phyloP scores from a whole-genome alignment of 1,284 basidiomycete species.

The Apiotrichum sp. region DNA sequence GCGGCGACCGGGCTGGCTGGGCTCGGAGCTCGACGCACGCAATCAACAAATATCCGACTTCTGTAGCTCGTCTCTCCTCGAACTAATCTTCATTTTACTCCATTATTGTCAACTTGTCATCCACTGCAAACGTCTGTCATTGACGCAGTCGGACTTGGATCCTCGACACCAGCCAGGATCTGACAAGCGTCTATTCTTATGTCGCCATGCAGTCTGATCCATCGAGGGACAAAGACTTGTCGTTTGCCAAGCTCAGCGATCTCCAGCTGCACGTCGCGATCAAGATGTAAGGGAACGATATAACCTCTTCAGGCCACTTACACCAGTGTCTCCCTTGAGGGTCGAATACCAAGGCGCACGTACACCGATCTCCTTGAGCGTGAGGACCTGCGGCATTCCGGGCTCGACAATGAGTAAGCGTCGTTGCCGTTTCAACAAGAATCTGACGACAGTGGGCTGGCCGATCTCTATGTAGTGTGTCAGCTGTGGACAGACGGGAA shows the following conservation, averaged over 20 bases:
- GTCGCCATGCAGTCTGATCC: constrained; percentile 27
- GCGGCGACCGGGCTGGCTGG: no score
- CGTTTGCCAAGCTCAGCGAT: constrained; percentile 80
- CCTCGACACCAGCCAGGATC: no score
- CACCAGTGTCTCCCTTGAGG: constrained; percentile 73
- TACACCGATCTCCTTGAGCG: constrained; percentile 70
- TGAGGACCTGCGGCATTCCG: constrained; percentile 70
- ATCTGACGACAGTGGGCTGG: constrained; percentile 56
- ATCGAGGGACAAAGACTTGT: constrained; percentile 59
- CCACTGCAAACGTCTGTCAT: no score
- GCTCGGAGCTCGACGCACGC: no score
- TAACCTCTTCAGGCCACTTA: constrained; percentile 47
- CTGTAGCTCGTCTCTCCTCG: no score
- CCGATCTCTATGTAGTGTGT: constrained; percentile 87
- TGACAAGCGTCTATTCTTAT: no score
- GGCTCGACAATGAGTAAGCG: constrained; percentile 67
- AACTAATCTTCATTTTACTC: no score
- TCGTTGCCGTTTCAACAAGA: constrained; percentile 58
- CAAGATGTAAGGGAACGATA: constrained; percentile 60
- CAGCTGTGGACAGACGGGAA: constrained; percentile 90
- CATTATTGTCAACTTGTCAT: no score
- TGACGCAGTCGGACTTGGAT: no score
- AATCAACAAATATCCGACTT: no score
- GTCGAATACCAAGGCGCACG: constrained; percentile 58
- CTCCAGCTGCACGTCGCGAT: constrained; percentile 79